A percentile compares a stretch with the other conserved stretches of the same genome.
Evolutionary conservation across 768 basidiomycete genomes (phyloP).

Genomic region (Kwoniella sp.): DNA sequence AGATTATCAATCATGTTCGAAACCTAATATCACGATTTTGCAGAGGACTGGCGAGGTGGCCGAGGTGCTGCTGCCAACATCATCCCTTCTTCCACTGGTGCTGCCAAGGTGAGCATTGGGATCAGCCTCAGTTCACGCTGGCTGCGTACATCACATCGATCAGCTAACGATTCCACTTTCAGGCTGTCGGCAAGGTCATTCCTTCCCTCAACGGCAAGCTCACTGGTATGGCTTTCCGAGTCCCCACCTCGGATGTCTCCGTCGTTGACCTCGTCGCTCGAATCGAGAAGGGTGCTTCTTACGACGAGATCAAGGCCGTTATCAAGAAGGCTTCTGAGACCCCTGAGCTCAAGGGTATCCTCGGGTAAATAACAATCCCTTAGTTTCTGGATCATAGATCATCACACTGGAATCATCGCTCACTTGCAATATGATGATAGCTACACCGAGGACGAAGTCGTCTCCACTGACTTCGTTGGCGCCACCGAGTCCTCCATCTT

Average conservation of each 20-base stretch:
- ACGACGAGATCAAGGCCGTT: constrained; percentile 86
- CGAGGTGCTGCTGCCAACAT: constrained; percentile 97
- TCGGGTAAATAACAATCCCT: constrained; percentile 39
- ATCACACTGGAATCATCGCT: not conserved
- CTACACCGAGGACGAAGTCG: constrained; percentile 91
- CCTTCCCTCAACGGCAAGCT: constrained; percentile 95
- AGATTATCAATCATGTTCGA: not conserved
- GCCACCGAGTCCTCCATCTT: constrained; percentile 80
- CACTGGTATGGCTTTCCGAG: constrained; percentile 93
- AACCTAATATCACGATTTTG: not conserved
- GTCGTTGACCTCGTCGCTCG: constrained; percentile 97
- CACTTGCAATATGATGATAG: constrained; percentile 65
- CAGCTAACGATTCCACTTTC: not conserved
- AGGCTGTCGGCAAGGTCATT: constrained; percentile 96
- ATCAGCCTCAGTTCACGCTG: no score
- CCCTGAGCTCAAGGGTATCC: constrained; percentile 60
- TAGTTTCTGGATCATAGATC: no score
- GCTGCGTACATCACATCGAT: no score
- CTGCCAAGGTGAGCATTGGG: constrained; percentile 72
- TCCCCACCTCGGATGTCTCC: constrained; percentile 93
- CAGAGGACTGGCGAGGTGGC: constrained; percentile 56
- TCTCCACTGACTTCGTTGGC: constrained; percentile 91
- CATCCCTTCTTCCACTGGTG: constrained; percentile 98
- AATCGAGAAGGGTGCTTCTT: constrained; percentile 77
- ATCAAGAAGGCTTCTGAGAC: constrained; percentile 77